Percentiles rank a stretch among this genome's conserved stretches.
Evolutionary conservation across 129 eudicot genomes (phyloP).

Genomic region (Ambrosia trifida): DNA sequence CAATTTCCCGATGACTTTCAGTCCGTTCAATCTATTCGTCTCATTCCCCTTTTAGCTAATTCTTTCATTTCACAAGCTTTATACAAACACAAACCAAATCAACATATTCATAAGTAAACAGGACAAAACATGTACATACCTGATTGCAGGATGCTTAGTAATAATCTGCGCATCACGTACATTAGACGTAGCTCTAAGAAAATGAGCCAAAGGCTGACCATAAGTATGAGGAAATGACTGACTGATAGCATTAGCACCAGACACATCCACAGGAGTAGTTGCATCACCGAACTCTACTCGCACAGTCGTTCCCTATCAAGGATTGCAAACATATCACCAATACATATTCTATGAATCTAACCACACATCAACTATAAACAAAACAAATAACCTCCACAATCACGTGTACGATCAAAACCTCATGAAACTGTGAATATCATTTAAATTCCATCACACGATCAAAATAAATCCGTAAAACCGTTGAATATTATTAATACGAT

Average conservation of each 20-base stretch:
- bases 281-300: conserved; percentile 93
- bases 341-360: background rate
- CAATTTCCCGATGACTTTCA: background rate
- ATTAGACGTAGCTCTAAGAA: conserved; percentile 83
- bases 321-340: background rate
- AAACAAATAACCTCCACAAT: background rate
- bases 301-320: conserved; percentile 79
- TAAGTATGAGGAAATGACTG: conserved; percentile 88
- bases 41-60: background rate
- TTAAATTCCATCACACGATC: background rate
- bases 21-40: background rate
- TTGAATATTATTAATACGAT: background rate
- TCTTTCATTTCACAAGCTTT: background rate
- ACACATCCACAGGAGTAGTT: conserved; percentile 68
- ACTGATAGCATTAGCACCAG: conserved; percentile 73
- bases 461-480: background rate
- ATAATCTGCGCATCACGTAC: conserved; percentile 89
- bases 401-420: background rate
- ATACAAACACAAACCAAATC: background rate
- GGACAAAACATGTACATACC: conserved; percentile 38
- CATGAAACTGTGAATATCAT: conserved; percentile 9
- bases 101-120: background rate
- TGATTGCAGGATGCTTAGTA: conserved; percentile 74
- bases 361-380: background rate
- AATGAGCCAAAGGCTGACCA: conserved; percentile 93